These are phyloP conservation scores for Fusarium sp. DNA, from an alignment of 2,329 filamentous ascomycete species.

Conservation along the genomic window DNA sequence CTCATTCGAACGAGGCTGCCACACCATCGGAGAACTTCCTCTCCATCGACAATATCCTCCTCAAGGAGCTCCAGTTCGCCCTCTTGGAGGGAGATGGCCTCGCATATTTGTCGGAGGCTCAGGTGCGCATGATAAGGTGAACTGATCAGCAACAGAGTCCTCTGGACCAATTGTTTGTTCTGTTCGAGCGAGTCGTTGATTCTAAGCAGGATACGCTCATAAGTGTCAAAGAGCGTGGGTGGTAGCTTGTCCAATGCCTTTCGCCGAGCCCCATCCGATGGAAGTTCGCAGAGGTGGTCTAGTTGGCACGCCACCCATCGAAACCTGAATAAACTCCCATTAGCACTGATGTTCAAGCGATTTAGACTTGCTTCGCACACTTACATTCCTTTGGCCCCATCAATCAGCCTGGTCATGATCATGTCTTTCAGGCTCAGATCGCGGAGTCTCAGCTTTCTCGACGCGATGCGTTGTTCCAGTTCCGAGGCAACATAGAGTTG, in stretches of 20 bases:
- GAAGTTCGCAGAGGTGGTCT: slow-evolving; percentile 8
- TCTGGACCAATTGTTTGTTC: not conserved
- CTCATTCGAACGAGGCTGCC: slow-evolving; percentile 6
- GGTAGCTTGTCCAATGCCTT: slow-evolving; percentile 6
- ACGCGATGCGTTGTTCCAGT: not conserved
- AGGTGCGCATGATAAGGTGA: rapidly evolving
- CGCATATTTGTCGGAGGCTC: not conserved
- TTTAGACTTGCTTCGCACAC: not conserved
- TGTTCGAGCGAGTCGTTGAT: not conserved
- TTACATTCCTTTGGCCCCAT: slow-evolving; percentile 11
- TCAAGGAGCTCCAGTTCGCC: not conserved
- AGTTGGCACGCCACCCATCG: slow-evolving; percentile 25
- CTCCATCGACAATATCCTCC: not conserved
- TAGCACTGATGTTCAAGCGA: not conserved
- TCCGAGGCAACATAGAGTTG: slow-evolving; percentile 2
- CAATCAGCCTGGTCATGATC: not conserved
- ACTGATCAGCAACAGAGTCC: not conserved
- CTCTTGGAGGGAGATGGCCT: slow-evolving; percentile 3
- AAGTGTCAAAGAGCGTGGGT: not conserved
- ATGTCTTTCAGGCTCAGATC: not conserved
- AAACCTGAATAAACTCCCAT: not conserved
- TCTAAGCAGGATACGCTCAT: slow-evolving; percentile 1
- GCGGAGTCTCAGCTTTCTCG: not conserved
- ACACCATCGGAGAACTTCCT: not conserved
- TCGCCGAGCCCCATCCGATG: not conserved